These are phyloP conservation scores for Athelia sp. DNA, from an alignment of 1,284 basidiomycete genomes.

Conservation along the genomic window DNA sequence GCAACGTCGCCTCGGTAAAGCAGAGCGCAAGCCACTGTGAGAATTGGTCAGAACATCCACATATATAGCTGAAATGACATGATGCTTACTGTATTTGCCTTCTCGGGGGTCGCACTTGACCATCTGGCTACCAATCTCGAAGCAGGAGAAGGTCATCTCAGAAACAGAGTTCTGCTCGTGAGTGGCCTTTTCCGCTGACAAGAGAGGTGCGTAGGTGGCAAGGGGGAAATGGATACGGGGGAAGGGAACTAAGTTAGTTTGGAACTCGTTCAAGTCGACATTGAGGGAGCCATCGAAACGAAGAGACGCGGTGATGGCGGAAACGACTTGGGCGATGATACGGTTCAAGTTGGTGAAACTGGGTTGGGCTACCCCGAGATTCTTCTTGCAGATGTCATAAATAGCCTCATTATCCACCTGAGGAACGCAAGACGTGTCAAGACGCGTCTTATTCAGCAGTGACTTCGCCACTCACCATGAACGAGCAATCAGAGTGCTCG, in stretches of 20 bases:
- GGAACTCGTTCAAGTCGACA: conserved; percentile 98
- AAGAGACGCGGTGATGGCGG: conserved; percentile 94
- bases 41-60: conserved; percentile 7
- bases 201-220: conserved; percentile 92
- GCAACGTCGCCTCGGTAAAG: conserved; percentile 96
- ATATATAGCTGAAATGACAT: not conserved
- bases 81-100: conserved; percentile 89
- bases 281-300: conserved; percentile 98
- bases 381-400: conserved; percentile 99
- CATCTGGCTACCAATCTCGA: conserved; percentile 98
- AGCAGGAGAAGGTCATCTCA: conserved; percentile 98
- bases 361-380: conserved; percentile 82
- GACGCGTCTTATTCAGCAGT: not conserved
- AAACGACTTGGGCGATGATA: conserved; percentile 97
- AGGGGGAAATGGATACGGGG: conserved; percentile 98
- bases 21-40: conserved; percentile 78
- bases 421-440: conserved; percentile 2
- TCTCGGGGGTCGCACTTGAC: conserved; percentile 95
- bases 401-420: conserved; percentile 97
- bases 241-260: conserved; percentile 97
- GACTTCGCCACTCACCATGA: conserved; percentile 64
- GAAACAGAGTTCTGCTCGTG: conserved; percentile 98
- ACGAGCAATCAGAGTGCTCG: conserved; percentile 99
- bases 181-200: conserved; percentile 83
- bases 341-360: conserved; percentile 96